These are phyloP conservation scores for Spencermartinsiella europaea DNA, from an alignment of 805 yeast genomes.

Conservation along the genomic window DNA sequence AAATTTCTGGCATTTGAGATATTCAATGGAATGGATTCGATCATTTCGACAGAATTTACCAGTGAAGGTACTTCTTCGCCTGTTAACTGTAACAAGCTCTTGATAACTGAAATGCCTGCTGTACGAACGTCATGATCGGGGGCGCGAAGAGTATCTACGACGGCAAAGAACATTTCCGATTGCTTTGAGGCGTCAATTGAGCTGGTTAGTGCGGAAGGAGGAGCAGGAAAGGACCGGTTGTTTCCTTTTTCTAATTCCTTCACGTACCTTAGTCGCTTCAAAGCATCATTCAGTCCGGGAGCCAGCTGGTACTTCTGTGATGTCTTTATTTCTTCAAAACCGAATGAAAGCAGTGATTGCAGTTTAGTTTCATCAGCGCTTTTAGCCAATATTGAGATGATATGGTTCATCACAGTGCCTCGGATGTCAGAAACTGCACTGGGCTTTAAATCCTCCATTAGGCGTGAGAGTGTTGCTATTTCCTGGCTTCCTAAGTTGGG, in stretches of 20 bases:
- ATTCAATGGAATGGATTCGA: conserved; percentile 72
- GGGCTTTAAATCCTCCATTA: not conserved
- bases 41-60: conserved; percentile 27
- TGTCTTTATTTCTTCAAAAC: not conserved
- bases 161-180: not conserved
- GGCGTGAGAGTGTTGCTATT: not conserved
- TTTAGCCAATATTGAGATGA: not conserved
- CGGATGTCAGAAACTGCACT: not conserved
- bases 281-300: not conserved
- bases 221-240: too few species aligned
- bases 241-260: too few species aligned
- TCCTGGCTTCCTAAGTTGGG: not conserved
- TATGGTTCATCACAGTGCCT: not conserved
- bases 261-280: not conserved
- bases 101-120: conserved; percentile 40
- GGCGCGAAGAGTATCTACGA: conserved; percentile 1
- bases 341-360: not conserved
- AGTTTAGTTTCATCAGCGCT: not conserved
- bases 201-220: not conserved
- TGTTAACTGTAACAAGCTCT: conserved; percentile 6
- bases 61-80: conserved; percentile 12
- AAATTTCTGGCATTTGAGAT: conserved; percentile 70
- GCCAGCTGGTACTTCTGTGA: not conserved
- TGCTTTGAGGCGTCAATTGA: not conserved
- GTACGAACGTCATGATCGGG: conserved; percentile 50